Evolutionary conservation across 805 yeast genomes (phyloP), one percentile per base, ranked within the genome.

Genomic region (Metschnikowia lochheadii): DNA sequence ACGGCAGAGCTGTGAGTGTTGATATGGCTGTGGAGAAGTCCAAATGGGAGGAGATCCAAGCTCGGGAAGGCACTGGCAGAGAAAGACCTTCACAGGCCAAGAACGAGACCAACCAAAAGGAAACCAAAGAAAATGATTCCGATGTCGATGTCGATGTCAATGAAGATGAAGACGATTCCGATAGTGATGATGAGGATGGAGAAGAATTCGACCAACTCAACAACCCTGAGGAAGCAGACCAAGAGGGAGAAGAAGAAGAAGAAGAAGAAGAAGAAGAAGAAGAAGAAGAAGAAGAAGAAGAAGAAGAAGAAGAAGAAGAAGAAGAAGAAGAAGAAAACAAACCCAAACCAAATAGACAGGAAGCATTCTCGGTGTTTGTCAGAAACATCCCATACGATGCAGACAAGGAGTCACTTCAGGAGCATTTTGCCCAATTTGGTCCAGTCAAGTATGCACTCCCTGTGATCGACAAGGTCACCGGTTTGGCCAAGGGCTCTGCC

Each of bases 311-410:
- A 29, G 54, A 49, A 0, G 50, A 51, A 5, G 58, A 50, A 10
- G 64, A 62, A 21, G 63, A 59, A 26, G 54, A 51, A 15, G 66
- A 66, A 32, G 54, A 52, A 18, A 65, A 66, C 35, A 69, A 62
- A 54, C 69, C 70, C 46, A 73, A 73, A 50, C 64, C 67, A 40
- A 87, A 87, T 66, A 84, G 73, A 64, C 84, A 81, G 64, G 94
- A 87, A 58, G 74, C 79, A 5, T 86, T 62, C 56, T 84, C 96
- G 5, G 68, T 94, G 21, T 94, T 94, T 64, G 88, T 94, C 10
- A 82, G 99, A 63, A 94, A 94, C 63, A 82, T 94, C 34, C 98
- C 99, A 1, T 94, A 92, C 63, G 97, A 89, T 67, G 95, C 97
- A 4, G 89, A 95, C 34, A 79, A 79, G 44, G 97, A 91, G 49